A percentile compares a stretch with the other conserved stretches of the same genome.
Conservation (phyloP, 495 filamentous ascomycete genomes). For the Penicillium canescens region DNA sequence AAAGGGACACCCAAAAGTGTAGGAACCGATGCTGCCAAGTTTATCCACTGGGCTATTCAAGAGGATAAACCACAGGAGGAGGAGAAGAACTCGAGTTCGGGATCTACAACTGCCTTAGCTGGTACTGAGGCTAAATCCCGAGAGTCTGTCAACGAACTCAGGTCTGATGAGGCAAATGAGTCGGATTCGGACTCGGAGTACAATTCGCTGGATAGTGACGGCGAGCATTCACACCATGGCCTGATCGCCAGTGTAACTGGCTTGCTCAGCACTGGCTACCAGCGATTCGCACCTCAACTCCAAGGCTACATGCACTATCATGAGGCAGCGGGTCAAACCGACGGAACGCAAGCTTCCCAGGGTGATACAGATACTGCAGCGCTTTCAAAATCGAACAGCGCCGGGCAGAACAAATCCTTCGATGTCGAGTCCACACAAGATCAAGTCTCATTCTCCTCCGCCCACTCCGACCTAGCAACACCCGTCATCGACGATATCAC, state of each 20-base stretch:
- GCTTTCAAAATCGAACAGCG: slow-evolving; percentile 9
- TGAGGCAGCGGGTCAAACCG: slow-evolving; percentile 19
- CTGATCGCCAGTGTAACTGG: slow-evolving; percentile 48
- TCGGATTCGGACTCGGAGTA: slow-evolving; percentile 22
- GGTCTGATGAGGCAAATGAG: slow-evolving; percentile 1
- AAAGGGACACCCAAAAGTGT: slow-evolving; percentile 86
- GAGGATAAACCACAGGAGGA: slow-evolving; percentile 47
- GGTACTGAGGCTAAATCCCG: slow-evolving; percentile 13
- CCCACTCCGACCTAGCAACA: slow-evolving; percentile 21
- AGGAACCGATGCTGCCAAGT: slow-evolving; percentile 77
- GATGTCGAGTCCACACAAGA: slow-evolving; percentile 9
- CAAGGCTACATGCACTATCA: slow-evolving; percentile 47
- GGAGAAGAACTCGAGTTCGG: slow-evolving; percentile 19
- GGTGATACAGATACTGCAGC: not conserved
- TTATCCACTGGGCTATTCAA: slow-evolving; percentile 78
- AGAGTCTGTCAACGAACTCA: slow-evolving; percentile 11
- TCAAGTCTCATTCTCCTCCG: slow-evolving; percentile 18
- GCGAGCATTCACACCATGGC: slow-evolving; percentile 32
- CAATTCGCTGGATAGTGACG: slow-evolving; percentile 12
- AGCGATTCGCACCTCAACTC: slow-evolving; percentile 49
- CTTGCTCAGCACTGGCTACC: slow-evolving; percentile 39
- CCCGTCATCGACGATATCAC: slow-evolving; percentile 19
- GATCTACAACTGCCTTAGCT: slow-evolving; percentile 3
- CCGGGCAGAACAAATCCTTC: slow-evolving; percentile 9
- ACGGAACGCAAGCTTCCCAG: slow-evolving; percentile 7